phyloP scores from a whole-genome alignment of 176 grass and related monocot genomes.

The Oryza officinalis region DNA sequence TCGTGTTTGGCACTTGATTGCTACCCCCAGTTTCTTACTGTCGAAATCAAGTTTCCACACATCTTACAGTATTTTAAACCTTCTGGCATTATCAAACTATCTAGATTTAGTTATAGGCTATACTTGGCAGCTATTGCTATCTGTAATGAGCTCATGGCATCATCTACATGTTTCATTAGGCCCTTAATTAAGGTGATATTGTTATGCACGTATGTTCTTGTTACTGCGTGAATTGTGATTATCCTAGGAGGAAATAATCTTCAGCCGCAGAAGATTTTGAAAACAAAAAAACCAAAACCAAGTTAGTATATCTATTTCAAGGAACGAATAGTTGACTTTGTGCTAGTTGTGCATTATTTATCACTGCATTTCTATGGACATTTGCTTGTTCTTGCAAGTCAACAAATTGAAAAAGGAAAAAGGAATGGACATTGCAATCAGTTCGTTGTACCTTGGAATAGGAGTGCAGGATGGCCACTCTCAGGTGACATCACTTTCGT shows the following conservation, averaged over 20 bases:
- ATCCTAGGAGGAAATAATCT: not conserved
- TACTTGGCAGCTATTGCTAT: not conserved
- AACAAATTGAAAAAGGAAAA: not conserved
- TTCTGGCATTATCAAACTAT: not conserved
- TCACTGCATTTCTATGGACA: not conserved
- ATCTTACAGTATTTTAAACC: not conserved
- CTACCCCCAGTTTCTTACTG: too few relatives aligned
- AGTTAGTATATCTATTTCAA: not conserved
- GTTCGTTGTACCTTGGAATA: not conserved
- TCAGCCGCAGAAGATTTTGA: not conserved
- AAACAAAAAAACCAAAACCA: not conserved
- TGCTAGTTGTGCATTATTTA: not conserved
- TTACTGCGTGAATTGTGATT: not conserved
- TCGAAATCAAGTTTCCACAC: too few relatives aligned
- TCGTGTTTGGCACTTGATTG: too few relatives aligned
- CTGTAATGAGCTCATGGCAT: not conserved
- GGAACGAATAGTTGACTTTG: not conserved
- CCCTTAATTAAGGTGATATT: not conserved
- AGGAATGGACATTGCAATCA: not conserved
- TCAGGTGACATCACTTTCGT: not conserved
- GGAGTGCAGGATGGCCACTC: not conserved
- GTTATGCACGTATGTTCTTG: not conserved
- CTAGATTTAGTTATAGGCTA: not conserved
- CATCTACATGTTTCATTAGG: not conserved
- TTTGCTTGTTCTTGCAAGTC: conserved; percentile 21